Evolutionary conservation across 345 rosid genomes (phyloP), one percentile per base, ranked within the genome.

Genomic region (Erodium maritimum): DNA sequence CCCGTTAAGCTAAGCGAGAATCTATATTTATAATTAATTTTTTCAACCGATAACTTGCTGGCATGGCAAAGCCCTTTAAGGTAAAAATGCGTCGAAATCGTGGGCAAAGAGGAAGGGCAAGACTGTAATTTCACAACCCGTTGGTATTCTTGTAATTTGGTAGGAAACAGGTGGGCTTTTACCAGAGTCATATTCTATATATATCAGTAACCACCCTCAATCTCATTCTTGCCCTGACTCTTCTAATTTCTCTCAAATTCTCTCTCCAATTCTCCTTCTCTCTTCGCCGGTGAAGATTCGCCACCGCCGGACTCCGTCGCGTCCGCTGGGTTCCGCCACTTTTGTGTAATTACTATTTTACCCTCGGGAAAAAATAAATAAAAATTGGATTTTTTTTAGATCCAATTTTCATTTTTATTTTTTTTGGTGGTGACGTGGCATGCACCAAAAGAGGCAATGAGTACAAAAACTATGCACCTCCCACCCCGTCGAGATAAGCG

Each of bases 401-500:
- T 29, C 37, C 37, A 29, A 5, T 29, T 29, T 29, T 29, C 9
- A 5, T 29, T 1, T 29, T 29, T 29, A 5, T 1, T 1, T 29
- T 29, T 29, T 29, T 48, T 42, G 58, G 65, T 58, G 75, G 63
- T 71, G 78, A 83, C 88, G 90, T 88, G 96, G 93, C 85, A 88
- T 42, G 48, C 48, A 42, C 48, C 48, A 42, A 42, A 42, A 42
- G 48, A 10, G 17, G 48, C 14, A 75, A 51, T 82, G 91, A 87
- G 76, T 64, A 88, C 96, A 81, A 88, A 88, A 88, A 83, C 88
- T 79, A 88, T 88, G 96, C 96, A 91, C 65, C 83, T 85, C 11
- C 96, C 96, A 51, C 96, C 95, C 51, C 91, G 96, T 58, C 96
- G 96, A 20, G 77, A 69, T 60, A 86, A 83, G 71, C 80, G 85